A percentile compares a stretch with the other conserved stretches of the same genome.
Evolutionary conservation across 2,329 filamentous ascomycete genomes (phyloP).

Genomic region (Botrytis galanthina): DNA sequence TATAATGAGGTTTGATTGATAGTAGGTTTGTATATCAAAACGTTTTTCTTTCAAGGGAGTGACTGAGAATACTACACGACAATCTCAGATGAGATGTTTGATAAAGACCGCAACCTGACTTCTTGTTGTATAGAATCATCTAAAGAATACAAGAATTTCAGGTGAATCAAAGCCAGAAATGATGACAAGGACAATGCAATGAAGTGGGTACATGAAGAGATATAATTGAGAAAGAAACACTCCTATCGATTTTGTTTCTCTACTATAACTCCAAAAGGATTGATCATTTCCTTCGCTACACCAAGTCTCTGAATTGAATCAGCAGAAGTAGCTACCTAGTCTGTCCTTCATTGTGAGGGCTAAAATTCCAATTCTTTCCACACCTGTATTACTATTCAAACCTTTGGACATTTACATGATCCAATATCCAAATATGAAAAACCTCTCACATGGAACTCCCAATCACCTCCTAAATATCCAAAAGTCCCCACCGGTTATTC

Average conservation of each 20-base stretch:
- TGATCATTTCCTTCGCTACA: not conserved
- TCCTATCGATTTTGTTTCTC: not conserved
- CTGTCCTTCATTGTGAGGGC: not conserved
- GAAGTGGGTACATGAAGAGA: not conserved
- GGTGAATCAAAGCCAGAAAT: not conserved
- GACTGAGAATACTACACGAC: not conserved
- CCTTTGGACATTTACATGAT: not conserved
- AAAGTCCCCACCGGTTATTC: slow-evolving; percentile 18
- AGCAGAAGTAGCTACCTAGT: not conserved
- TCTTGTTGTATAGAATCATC: not conserved
- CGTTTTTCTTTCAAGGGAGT: not conserved
- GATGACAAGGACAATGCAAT: not conserved
- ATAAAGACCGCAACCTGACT: not conserved
- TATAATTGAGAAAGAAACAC: not conserved
- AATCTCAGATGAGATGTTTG: not conserved
- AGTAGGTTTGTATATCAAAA: not conserved
- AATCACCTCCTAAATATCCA: not conserved
- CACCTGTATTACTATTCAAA: not conserved
- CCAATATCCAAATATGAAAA: not conserved
- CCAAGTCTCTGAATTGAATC: not conserved
- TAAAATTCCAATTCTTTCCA: accelerated
- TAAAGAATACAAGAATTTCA: not conserved
- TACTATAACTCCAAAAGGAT: not conserved
- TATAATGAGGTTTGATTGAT: accelerated
- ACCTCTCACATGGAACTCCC: not conserved